phyloP scores from a whole-genome alignment of 345 rosid genomes.

The Citrus australasica region DNA sequence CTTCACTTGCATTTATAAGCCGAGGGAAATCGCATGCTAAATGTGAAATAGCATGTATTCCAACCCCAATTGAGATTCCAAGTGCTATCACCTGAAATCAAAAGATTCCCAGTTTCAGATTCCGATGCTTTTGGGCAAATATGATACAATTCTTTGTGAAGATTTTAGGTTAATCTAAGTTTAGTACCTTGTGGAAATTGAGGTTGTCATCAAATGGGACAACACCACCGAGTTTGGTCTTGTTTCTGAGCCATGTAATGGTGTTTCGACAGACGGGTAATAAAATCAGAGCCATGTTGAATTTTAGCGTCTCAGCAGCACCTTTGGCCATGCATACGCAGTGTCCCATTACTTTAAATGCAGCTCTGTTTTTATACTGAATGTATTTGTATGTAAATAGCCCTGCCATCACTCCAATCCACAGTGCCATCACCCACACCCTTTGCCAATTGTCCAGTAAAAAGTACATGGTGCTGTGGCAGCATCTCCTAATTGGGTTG shows the following conservation, averaged over 20 bases:
- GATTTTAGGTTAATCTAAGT: background rate
- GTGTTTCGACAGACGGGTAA: slow-evolving; percentile 79
- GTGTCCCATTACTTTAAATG: slow-evolving; percentile 55
- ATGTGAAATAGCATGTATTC: slow-evolving; percentile 56
- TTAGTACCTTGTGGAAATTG: slow-evolving; percentile 75
- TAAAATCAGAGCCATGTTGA: slow-evolving; percentile 77
- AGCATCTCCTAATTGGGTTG: slow-evolving; percentile 46
- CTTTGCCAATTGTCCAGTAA: slow-evolving; percentile 73
- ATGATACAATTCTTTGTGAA: no score
- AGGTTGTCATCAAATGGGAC: slow-evolving; percentile 88
- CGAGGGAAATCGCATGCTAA: slow-evolving; percentile 70
- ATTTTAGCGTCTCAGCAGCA: slow-evolving; percentile 66
- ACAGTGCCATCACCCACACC: slow-evolving; percentile 62
- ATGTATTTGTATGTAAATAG: slow-evolving; percentile 58
- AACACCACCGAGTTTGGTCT: slow-evolving; percentile 52
- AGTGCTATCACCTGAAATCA: slow-evolving; percentile 54
- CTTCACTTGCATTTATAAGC: slow-evolving; percentile 49
- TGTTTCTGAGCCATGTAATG: slow-evolving; percentile 77
- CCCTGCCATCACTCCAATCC: slow-evolving; percentile 58
- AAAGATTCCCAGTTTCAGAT: background rate
- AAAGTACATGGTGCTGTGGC: slow-evolving; percentile 41
- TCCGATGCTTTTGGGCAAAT: background rate
- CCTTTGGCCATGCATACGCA: slow-evolving; percentile 83
- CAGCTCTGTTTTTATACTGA: slow-evolving; percentile 47
- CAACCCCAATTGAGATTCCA: slow-evolving; percentile 58